These are phyloP conservation scores for Fusarium duplospermum DNA, from an alignment of 2,329 filamentous ascomycete genomes.

Conservation along the genomic window DNA sequence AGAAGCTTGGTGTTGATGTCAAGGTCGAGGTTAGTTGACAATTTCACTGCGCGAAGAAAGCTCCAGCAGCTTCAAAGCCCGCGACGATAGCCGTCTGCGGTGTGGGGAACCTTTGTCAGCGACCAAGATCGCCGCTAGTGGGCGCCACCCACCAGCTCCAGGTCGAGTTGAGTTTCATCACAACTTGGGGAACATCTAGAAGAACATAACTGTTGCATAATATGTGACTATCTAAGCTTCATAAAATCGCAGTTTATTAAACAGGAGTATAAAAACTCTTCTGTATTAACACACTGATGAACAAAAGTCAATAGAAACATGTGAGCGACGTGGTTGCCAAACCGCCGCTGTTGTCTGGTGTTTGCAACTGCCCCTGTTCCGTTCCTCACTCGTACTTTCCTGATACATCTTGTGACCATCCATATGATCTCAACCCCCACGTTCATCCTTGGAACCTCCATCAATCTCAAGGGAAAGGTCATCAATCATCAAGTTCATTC, in stretches of 20 bases:
- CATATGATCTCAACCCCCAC: neutral
- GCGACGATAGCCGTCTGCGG: conserved; percentile 6
- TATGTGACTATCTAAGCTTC: neutral
- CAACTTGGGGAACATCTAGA: neutral
- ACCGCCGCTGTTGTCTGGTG: neutral
- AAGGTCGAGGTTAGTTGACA: conserved; percentile 5
- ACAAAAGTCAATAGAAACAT: neutral
- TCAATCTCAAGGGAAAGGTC: neutral
- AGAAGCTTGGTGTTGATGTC: conserved; percentile 15
- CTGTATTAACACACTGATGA: neutral
- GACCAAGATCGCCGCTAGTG: conserved; percentile 13
- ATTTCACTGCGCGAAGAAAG: conserved; percentile 19
- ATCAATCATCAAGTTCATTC: neutral
- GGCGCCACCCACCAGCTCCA: neutral
- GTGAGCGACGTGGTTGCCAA: neutral
- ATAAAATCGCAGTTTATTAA: neutral
- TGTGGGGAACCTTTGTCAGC: conserved; percentile 34
- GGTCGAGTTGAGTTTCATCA: neutral
- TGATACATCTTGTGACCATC: neutral
- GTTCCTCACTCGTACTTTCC: neutral
- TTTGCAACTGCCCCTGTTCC: neutral
- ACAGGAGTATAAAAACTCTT: neutral
- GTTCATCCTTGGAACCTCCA: neutral
- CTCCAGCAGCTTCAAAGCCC: conserved; percentile 29
- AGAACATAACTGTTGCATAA: neutral